A percentile compares a stretch with the other conserved stretches of the same genome.
Evolutionary conservation across 1,139 yeast species (phyloP).

Genomic region (Magnusiomyces suaveolens): DNA sequence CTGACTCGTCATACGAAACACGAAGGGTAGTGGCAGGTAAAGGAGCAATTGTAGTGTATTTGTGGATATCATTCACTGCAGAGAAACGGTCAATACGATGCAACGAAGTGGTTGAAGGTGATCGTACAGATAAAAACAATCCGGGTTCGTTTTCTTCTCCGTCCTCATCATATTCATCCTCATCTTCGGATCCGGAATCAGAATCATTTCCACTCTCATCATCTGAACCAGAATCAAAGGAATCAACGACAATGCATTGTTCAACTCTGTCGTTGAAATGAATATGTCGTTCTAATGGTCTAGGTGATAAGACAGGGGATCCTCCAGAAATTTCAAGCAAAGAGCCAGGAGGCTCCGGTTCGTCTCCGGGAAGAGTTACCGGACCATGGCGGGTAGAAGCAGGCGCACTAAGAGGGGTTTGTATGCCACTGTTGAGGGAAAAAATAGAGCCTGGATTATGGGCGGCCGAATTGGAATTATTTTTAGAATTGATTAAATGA

Average conservation of each 20-base stretch:
- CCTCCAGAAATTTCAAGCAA: neutral
- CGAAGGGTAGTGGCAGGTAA: conserved; percentile 77
- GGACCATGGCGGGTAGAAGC: neutral
- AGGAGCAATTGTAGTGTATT: conserved; percentile 48
- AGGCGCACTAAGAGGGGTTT: neutral
- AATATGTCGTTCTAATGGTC: conserved; percentile 43
- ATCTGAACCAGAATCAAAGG: neutral
- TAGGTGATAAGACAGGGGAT: neutral
- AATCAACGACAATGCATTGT: conserved; percentile 71
- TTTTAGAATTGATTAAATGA: conserved; percentile 3
- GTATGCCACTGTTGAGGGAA: neutral
- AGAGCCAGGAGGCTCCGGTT: neutral
- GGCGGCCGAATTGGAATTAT: neutral
- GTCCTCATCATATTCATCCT: conserved; percentile 40
- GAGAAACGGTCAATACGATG: conserved; percentile 18
- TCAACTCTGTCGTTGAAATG: conserved; percentile 90
- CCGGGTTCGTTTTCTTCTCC: conserved; percentile 69
- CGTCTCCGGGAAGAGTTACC: neutral
- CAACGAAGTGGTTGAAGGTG: conserved; percentile 31
- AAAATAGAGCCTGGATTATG: conserved; percentile 1
- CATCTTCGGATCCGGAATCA: conserved; percentile 17
- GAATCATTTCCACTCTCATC: neutral
- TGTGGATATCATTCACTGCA: conserved; percentile 5
- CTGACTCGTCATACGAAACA: conserved; percentile 66
- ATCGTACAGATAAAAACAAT: conserved; percentile 46